Evolutionary conservation across 225 moss, liverwort and hornwort species (phyloP), one percentile per base, ranked within the genome.

Genomic region (Ulota crispa): DNA sequence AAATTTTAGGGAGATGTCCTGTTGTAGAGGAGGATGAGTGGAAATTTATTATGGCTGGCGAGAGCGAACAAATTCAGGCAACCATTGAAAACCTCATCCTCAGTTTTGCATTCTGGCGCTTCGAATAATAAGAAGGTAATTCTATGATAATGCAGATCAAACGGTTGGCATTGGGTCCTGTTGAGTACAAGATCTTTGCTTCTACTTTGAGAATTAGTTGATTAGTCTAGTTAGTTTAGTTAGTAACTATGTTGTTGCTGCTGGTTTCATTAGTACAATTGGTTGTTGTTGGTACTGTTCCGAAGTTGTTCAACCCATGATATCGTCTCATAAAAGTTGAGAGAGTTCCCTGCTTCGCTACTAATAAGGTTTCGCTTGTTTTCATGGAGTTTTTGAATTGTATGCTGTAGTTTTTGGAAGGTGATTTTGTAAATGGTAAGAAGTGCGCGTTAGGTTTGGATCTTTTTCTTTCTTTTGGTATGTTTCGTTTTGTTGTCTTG

Each of bases 51-150:
- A 53, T 53, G 77, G 80, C 64, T 80, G 73, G 85, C 83, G 83
- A 81, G 86, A 79, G 84, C 82, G 37, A 76, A 50, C 50, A 18
- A 68, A 78, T 76, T 82, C 68, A 64, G 85, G 65, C 78, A 82
- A 86, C 83, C 86, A 74, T 70, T 84, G 74, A 39, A 80, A 24
- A 80, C 83, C 65, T 89, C 81, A 80, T 9, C 89, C 87, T 84
- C 87, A 87, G 85, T 89, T 87, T 89, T 89, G 89, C 83, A 89
- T 80, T 83, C 84, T 79, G 83, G 75, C 86, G 71, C 42, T 86
- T 56, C 72, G 50, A 50, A 50, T 50, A 50, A 45, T 75, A 75
- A 78, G 81, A 78, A 78, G 78, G 36, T 54, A 74, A 79, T 74
- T 75, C 75, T 60, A 78, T 60, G 78, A 76, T 79, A 81, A 84